Evolutionary conservation across 371 early-diverging fungal genomes (phyloP), one percentile per base, ranked within the genome.

Genomic region (Lichtheimia ramosa): DNA sequence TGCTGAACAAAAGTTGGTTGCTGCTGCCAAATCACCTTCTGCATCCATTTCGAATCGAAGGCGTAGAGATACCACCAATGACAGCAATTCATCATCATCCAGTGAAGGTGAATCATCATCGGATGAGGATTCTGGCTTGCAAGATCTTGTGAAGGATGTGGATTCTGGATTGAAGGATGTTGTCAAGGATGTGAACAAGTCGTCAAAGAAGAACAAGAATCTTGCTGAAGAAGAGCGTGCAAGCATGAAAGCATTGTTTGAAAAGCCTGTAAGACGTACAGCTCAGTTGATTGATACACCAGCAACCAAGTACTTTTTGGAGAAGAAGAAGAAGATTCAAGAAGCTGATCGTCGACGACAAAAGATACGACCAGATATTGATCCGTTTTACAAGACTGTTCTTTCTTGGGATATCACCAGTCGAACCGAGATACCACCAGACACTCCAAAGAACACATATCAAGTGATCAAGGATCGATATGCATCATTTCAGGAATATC

Each of bases 381-480:
- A 77, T 15, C 65, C 63, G 0, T 42, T 87, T 21, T 81, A 71
- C 63, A 82, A 83, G 39, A 59, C 71, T 6, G 66, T 87, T 15
- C 59, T 87, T 0, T 71, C 78, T 6, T 87, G 87, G 87, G 79
- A 83, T n/a, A 63, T 81, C 0, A 71, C 74, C 3, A 61, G 63
- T 0, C 54, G 60, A 5, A 66, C 79, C 6, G 83, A 87, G 34
- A 59, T 73, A 0, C 84, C 84, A 3, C 84, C 83, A 0, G 64
- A 71, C 27, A 48, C 64, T 0, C 48, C 49, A 2, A 52, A 20
- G 13, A 55, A 48, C 28, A 65, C 60, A 28, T 75, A 76, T 20
- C 72, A 58, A 5, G 15, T 43, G 3, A 82, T 96, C 2, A 87
- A 89, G 0, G 70, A 85, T 8, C 61, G 41, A 1, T 96, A 92